phyloP scores from a whole-genome alignment of 805 yeast species.

The Nakazawaea siamensis region DNA sequence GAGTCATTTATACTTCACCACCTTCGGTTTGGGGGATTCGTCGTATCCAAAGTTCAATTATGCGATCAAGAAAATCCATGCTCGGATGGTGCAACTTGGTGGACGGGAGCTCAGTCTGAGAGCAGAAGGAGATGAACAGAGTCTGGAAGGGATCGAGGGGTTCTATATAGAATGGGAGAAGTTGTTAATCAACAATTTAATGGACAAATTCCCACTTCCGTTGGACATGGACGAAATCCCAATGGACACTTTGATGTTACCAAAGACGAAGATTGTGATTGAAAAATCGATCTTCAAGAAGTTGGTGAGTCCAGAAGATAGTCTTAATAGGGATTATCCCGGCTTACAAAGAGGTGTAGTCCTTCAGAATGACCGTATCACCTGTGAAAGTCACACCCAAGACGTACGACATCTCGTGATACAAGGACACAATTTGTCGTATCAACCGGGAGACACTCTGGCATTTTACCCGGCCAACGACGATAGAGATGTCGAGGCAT shows the following conservation, averaged over 20 bases:
- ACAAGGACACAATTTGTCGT: conserved; percentile 23
- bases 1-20: conserved; percentile 52
- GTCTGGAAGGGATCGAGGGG: conserved; percentile 69
- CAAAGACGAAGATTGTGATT: conserved; percentile 23
- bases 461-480: conserved; percentile 72
- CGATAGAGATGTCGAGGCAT: conserved; percentile 48
- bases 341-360: conserved; percentile 33
- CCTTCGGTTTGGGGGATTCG: conserved; percentile 91
- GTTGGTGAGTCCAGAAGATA: conserved; percentile 1
- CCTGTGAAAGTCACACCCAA: conserved; percentile 72
- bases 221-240: conserved; percentile 21
- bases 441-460: conserved; percentile 75
- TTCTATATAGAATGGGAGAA: conserved; percentile 71
- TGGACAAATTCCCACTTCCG: conserved; percentile 26
- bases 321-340: conserved; percentile 1
- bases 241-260: conserved; percentile 27
- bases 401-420: conserved; percentile 69
- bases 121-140: conserved; percentile 85
- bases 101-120: conserved; percentile 63
- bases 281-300: conserved; percentile 21
- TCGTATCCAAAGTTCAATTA: conserved; percentile 83
- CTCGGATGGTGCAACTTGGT: conserved; percentile 74
- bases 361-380: conserved; percentile 47
- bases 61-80: conserved; percentile 80
- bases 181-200: conserved; percentile 29